Conservation (phyloP, 2,329 filamentous ascomycete genomes). For the Cladosporium halotolerans region DNA sequence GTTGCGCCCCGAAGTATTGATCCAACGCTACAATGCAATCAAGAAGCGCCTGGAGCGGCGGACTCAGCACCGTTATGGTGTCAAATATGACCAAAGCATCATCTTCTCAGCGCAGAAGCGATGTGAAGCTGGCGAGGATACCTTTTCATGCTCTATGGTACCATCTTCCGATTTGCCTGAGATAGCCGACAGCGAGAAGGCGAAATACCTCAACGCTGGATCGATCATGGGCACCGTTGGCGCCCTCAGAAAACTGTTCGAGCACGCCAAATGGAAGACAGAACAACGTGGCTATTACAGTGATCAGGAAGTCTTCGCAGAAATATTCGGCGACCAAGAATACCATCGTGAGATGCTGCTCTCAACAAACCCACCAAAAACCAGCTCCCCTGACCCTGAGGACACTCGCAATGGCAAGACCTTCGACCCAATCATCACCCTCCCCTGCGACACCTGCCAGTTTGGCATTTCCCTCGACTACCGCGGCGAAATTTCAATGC, state of each 20-base stretch:
- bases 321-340: slow-evolving; percentile 28
- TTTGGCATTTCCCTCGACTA: slow-evolving; percentile 29
- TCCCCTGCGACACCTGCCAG: slow-evolving; percentile 26
- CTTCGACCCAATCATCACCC: neutral
- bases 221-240: slow-evolving; percentile 21
- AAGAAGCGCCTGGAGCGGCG: slow-evolving; percentile 38
- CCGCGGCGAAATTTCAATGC: slow-evolving; percentile 19
- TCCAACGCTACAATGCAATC: slow-evolving; percentile 36
- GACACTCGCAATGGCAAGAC: neutral
- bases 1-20: slow-evolving; percentile 57
- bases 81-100: slow-evolving; percentile 46
- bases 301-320: slow-evolving; percentile 32
- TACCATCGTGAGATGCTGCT: slow-evolving; percentile 21
- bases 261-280: slow-evolving; percentile 22
- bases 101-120: slow-evolving; percentile 51
- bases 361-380: neutral
- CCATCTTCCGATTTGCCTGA: slow-evolving; percentile 47
- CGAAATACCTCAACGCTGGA: slow-evolving; percentile 37
- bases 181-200: slow-evolving; percentile 43
- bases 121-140: slow-evolving; percentile 41
- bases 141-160: slow-evolving; percentile 48
- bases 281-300: slow-evolving; percentile 24
- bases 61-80: slow-evolving; percentile 7
- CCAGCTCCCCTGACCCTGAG: neutral
- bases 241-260: slow-evolving; percentile 23